phyloP scores from a whole-genome alignment of 768 basidiomycete genomes.

The Pulveroboletus frians region DNA sequence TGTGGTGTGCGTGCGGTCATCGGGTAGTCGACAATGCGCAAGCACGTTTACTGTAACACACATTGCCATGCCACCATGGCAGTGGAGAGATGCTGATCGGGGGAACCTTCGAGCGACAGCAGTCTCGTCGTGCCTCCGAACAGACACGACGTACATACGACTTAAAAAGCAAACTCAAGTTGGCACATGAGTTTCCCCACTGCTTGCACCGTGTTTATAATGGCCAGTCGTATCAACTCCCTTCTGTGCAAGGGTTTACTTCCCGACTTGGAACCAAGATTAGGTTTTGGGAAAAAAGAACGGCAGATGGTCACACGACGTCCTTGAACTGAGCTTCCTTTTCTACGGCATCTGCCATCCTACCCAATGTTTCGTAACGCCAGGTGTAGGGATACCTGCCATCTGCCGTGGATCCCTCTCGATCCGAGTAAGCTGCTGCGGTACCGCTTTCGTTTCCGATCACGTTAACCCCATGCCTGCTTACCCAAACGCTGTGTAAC shows the following conservation, averaged over 20 bases:
- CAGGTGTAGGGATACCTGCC: conserved; percentile 38
- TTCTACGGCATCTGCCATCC: conserved; percentile 57
- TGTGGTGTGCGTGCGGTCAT: not conserved
- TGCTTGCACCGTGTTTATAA: not conserved
- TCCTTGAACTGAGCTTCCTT: not conserved
- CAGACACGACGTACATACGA: not conserved
- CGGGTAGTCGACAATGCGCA: not conserved
- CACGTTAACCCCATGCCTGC: conserved; percentile 33
- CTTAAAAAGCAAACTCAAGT: not conserved
- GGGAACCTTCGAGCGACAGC: not conserved
- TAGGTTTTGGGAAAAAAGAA: not conserved
- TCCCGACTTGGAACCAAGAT: not conserved
- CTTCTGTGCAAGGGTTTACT: not conserved
- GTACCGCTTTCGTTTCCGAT: conserved; percentile 32
- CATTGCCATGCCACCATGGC: not conserved
- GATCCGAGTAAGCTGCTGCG: conserved; percentile 30
- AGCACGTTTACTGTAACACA: not conserved
- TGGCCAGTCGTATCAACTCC: not conserved
- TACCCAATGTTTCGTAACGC: conserved; percentile 56
- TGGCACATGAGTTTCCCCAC: not conserved
- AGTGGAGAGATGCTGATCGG: not conserved
- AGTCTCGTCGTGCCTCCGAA: not conserved
- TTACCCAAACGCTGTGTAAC: conserved; percentile 62
- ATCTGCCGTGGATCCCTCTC: conserved; percentile 12
- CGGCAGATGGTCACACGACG: not conserved